Base-by-base conservation (phyloP, 768 basidiomycete species). In the Boletus sensibilis region DNA sequence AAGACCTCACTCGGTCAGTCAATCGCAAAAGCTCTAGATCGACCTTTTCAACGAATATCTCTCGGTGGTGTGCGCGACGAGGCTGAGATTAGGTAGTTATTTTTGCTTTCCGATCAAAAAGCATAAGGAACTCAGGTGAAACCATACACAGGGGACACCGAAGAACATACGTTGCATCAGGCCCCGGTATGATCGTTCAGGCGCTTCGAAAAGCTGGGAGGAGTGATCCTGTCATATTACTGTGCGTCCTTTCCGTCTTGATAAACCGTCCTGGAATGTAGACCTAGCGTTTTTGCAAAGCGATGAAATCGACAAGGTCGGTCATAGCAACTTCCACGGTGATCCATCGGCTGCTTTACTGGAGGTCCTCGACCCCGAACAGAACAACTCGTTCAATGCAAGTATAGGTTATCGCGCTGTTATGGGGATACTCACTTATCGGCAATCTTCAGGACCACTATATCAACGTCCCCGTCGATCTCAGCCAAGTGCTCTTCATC, bases 31-130 rank as follows among this genome's bases (percentile, higher is more conserved):
- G 88, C 92, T 0, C 79, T 97, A 10, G 79, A 81, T 25, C 77
- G 94, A 42, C 92, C 93, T 2, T 97, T 96, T 80, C 89, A 96
- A 64, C 85, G 94, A 12, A 94, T 97, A 59, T 88, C 92, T 1
- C 80, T 97, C 0, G 94, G 94, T 12, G 94, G 95, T 31, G 92
- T 97, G 9, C 80, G 94, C 3, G 94, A 98, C 64, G 95, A 98
- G 71, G 94, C 92, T 0, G 88, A 89, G 68, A 87, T 90, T 48
- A 77, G 88, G 44, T 72, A 50, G 1, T 21, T 47, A 13, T 41
- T 35, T 25, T 31, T 43, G 4, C 12, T 46, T 38, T 20, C 3
- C 69, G 71, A 12, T 49, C 20, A 13, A n/a, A 21, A 53, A 31
- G 39, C 16, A 35, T 18, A 31, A 10, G 18, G 7, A 45, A 29